Percentiles rank a stretch among this genome's conserved stretches.
These are phyloP conservation scores for Chlorella sp. DNA, from an alignment of 139 green algal species.

Conservation along the genomic window DNA sequence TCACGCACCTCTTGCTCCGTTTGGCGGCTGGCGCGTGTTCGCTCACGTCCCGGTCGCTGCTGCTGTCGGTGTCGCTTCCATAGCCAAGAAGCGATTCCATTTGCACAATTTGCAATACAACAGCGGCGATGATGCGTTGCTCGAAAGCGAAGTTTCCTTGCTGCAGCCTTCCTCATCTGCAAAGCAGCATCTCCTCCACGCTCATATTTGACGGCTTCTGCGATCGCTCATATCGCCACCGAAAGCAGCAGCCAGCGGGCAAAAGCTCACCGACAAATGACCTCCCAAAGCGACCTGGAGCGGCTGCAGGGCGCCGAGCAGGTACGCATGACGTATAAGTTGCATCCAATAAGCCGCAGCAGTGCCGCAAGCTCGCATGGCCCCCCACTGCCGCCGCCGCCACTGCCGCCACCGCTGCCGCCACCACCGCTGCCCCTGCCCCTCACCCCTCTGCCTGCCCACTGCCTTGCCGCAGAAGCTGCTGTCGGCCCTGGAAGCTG, in stretches of 20 bases:
- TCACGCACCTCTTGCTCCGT: background rate
- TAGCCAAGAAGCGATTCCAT: slow-evolving; percentile 10
- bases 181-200: background rate
- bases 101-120: background rate
- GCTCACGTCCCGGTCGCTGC: background rate
- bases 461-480: background rate
- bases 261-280: background rate
- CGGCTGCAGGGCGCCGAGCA: slow-evolving; percentile 1
- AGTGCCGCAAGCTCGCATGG: background rate
- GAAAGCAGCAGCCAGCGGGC: background rate
- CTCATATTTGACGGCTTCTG: background rate
- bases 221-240: too few species aligned
- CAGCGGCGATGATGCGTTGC: background rate
- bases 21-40: background rate
- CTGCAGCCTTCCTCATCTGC: background rate
- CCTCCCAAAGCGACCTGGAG: background rate
- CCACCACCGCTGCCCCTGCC: background rate
- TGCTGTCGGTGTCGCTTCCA: background rate
- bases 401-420: background rate
- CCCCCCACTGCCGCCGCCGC: background rate
- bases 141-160: background rate
- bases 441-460: background rate
- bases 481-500: slow-evolving; percentile 5
- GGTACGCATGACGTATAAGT: background rate
- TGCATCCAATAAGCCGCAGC: background rate